Percentiles rank a stretch among this genome's conserved stretches.
Evolutionary conservation across 2,329 filamentous ascomycete species (phyloP).

Genomic region (Geosmithia putterillii): DNA sequence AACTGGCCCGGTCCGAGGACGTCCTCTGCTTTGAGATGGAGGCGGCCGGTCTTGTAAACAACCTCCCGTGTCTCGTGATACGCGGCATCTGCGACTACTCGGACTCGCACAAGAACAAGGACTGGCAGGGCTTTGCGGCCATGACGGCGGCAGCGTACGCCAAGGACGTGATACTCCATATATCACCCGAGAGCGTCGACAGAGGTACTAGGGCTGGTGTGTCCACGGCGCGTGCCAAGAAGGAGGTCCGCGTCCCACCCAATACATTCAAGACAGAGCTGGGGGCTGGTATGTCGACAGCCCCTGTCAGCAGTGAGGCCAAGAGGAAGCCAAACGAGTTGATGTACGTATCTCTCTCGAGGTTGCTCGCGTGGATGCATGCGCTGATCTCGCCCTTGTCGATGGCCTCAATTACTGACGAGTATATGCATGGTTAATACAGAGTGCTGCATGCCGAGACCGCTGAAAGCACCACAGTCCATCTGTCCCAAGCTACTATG

Average conservation of each 20-base stretch:
- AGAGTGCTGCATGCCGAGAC: constrained; percentile 97
- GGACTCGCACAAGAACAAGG: constrained; percentile 14
- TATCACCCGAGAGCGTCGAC: too few species aligned
- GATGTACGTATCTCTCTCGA: constrained; percentile 51
- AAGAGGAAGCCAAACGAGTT: constrained; percentile 99
- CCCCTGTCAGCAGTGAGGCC: constrained; percentile 98
- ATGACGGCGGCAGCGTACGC: constrained; percentile 12
- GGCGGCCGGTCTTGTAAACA: constrained; percentile 5
- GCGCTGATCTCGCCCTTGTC: background rate
- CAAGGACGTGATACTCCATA: constrained; percentile 5
- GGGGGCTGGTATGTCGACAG: constrained; percentile 86
- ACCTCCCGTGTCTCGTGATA: constrained; percentile 14
- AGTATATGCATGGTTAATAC: too few species aligned
- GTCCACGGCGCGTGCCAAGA: too few species aligned
- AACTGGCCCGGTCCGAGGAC: constrained; percentile 6
- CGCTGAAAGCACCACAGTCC: constrained; percentile 99
- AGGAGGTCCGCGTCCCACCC: too few species aligned
- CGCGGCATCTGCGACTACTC: constrained; percentile 19
- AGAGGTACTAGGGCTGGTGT: too few species aligned
- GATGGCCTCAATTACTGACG: constrained; percentile 10
- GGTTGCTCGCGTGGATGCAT: too few species aligned
- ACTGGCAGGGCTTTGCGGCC: constrained; percentile 13
- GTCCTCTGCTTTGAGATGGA: constrained; percentile 4
- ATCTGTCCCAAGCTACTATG: constrained; percentile 97
- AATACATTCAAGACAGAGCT: too few species aligned